Percentiles rank a stretch among this genome's conserved stretches.
Conservation (phyloP, 768 basidiomycete genomes). For the Suillus placidus region DNA sequence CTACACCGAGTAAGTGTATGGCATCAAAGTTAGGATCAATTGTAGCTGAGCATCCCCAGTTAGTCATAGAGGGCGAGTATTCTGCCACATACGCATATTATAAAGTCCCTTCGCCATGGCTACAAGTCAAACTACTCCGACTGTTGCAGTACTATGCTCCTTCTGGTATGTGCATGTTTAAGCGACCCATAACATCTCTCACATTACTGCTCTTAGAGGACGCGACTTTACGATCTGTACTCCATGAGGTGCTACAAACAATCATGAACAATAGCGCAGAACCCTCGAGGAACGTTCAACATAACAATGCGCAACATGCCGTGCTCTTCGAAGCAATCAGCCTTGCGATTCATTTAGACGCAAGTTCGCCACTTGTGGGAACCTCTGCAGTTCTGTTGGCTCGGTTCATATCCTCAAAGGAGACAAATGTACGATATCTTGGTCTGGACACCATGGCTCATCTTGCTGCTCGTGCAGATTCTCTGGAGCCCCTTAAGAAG, state of each 20-base stretch:
- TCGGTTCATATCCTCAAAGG: constrained; percentile 95
- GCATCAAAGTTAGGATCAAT: constrained; percentile 7
- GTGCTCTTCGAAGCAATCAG: constrained; percentile 98
- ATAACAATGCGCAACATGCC: constrained; percentile 98
- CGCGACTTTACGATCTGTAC: constrained; percentile 68
- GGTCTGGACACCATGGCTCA: constrained; percentile 99
- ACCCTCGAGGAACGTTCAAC: constrained; percentile 92
- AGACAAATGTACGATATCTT: constrained; percentile 97
- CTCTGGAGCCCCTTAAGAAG: constrained; percentile 88
- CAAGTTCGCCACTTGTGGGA: constrained; percentile 84
- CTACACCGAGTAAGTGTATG: constrained; percentile 65
- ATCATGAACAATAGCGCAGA: constrained; percentile 92
- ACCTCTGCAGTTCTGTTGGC: constrained; percentile 91
- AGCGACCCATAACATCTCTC: constrained; percentile 7
- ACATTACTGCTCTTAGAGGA: constrained; percentile 62
- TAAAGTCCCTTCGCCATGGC: constrained; percentile 96
- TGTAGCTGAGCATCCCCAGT: constrained; percentile 43
- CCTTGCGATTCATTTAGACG: constrained; percentile 94
- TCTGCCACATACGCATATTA: constrained; percentile 92
- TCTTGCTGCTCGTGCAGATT: constrained; percentile 91
- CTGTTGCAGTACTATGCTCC: constrained; percentile 95
- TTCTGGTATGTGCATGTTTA: constrained; percentile 60
- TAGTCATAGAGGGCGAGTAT: constrained; percentile 91
- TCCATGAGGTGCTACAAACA: constrained; percentile 84
- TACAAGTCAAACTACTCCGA: constrained; percentile 93